Base-by-base conservation (phyloP, 768 basidiomycete genomes). In the Boletellus ananiceps region DNA sequence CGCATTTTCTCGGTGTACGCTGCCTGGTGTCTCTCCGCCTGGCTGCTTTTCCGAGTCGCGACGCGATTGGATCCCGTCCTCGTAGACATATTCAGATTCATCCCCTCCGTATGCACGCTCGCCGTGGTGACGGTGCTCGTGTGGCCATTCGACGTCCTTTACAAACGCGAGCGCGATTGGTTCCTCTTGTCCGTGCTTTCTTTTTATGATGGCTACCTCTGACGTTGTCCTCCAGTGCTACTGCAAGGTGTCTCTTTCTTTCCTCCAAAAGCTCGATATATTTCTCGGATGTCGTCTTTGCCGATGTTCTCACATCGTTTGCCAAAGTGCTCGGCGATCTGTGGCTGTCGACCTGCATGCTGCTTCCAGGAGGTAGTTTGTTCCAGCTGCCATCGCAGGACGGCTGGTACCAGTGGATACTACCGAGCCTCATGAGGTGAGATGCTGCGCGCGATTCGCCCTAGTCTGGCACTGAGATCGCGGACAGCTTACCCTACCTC, bases 271-370 rank as follows among this genome's bases (percentile, higher is more conserved):
- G 74, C 36, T 80, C 85, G 5, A 75, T 93, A 35, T 82, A 84
- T 65, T 99, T 99, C 69, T 83, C 84, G 25, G 96, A 99, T 65
- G 82, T 99, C 19, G 80, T 98, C 38, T 82, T 95, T 50, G 94
- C 95, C 51, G 96, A 98, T 75, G 82, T 98, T 52, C 80, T 94
- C 61, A 99, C 96, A 2, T 97, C 94, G 2, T 95, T 90, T 61
- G 94, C 96, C 32, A 97, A 96, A 72, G 93, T 99, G 35, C 73
- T 97, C 16, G 95, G 95, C 12, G 96, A 98, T 61, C 71, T 93
- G 36, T 97, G 91, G 91, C 72, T 97, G 38, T 92, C 90, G 5
- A 58, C 85, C 15, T 83, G 79, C 63, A 93, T 94, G 84, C 75
- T 97, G n/a, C 77, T 89, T 54, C 84, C 86, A 11, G 86, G 89